These are phyloP conservation scores for Penstemon eatonii DNA, from an alignment of 257 asterid species.

Conservation along the genomic window DNA sequence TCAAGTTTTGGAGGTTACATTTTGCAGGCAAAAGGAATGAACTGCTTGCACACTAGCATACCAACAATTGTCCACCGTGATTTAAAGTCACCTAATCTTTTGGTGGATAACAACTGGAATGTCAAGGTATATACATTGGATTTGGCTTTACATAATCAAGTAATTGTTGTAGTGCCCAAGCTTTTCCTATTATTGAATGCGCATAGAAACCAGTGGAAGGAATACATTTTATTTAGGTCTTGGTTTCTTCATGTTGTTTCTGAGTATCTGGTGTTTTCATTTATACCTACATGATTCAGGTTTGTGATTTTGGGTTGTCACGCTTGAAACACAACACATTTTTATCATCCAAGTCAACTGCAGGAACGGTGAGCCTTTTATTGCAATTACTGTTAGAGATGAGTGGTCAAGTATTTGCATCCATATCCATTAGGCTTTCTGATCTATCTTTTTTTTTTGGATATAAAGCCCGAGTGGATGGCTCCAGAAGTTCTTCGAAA, in stretches of 20 bases:
- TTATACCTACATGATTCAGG: conserved; percentile 54
- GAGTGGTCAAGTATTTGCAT: conserved; percentile 4
- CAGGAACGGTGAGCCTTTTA: conserved; percentile 82
- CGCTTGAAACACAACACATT: conserved; percentile 98
- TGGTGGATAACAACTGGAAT: conserved; percentile 96
- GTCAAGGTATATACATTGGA: conserved; percentile 63
- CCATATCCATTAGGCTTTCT: conserved; percentile 4
- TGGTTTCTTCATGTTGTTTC: conserved; percentile 11
- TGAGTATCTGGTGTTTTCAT: conserved; percentile 18
- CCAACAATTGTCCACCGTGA: conserved; percentile 99
- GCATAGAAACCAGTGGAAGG: conserved; percentile 14
- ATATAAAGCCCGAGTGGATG: conserved; percentile 97
- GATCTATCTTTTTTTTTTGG: conserved; percentile 14
- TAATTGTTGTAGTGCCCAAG: conserved; percentile 18
- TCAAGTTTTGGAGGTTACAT: conserved; percentile 29
- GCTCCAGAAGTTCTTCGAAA: conserved; percentile 99
- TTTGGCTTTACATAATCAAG: conserved; percentile 12
- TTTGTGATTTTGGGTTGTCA: conserved; percentile 94
- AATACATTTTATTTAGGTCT: background rate
- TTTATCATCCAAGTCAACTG: conserved; percentile 97
- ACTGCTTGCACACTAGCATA: conserved; percentile 92
- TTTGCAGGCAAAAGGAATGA: conserved; percentile 96
- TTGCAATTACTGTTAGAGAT: conserved; percentile 23
- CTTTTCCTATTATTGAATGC: conserved; percentile 5
- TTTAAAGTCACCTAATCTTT: conserved; percentile 93